Evolutionary conservation across 441 rosid genomes (phyloP), one percentile per base, ranked within the genome.

Genomic region (Capsella rubella): DNA sequence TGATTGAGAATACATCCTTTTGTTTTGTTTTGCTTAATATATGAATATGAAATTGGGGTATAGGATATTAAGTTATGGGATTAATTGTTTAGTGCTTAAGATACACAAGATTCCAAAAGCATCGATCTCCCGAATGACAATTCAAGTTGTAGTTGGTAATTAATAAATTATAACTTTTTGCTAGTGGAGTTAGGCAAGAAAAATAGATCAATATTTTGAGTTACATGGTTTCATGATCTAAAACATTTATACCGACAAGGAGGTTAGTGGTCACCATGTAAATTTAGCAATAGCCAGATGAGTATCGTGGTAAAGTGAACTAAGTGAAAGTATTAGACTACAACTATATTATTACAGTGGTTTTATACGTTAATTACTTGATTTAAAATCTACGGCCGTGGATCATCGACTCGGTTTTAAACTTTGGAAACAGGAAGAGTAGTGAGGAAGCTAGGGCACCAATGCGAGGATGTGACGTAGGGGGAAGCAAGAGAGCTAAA

Each of bases 401-500:
- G 40, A 37, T 40, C 68, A 57, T 46, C 42, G 28, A 54, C 25
- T 42, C 46, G 18, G 42, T 47, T 75, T 58, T 18, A 11, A 60
- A 58, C 4, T 52, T 60, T 13, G 40, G 50, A 43, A 60, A 9
- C 18, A 10, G 11, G 12, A 66, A 25, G 31, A 40, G 31, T 75
- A 25, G 11, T 57, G n/a, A 68, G 6, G 53, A 43, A 61, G 40
- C 32, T 59, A 74, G 51, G 58, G 64, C 50, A 75, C 58, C 42
- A 53, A 69, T 55, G 80, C 67, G 65, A 56, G 51, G 62, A 31
- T 47, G 67, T 70, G 79, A 76, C 80, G 71, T 55, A 63, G 18
- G 61, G 37, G 59, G 14, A 51, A 8, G 68, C 6, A 74, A 49
- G 50, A 13, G 16, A 53, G 7, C 45, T 49, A 63, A 47, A 57